Percentiles rank a stretch among this genome's conserved stretches.
Evolutionary conservation across 139 green algal species (phyloP).

Genomic region (Picocystis salinarum): DNA sequence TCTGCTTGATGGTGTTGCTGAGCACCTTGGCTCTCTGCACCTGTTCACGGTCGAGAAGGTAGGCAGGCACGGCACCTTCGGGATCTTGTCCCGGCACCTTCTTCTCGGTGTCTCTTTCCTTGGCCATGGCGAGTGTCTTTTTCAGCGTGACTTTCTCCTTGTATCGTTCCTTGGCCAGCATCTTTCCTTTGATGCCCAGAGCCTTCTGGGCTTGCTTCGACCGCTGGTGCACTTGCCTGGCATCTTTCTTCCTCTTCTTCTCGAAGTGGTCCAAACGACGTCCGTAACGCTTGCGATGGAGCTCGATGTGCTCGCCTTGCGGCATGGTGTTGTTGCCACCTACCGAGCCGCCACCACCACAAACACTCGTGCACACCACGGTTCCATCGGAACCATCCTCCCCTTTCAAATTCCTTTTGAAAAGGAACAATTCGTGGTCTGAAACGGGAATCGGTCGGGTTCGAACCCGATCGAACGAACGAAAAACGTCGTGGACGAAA

Average conservation of each 20-base stretch:
- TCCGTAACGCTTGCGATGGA: slow-evolving; percentile 87
- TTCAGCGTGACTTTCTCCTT: slow-evolving; percentile 95
- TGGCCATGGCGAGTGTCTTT: slow-evolving; percentile 95
- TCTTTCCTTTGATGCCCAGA: slow-evolving; percentile 88
- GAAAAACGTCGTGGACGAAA: too few relatives aligned
- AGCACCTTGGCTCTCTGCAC: slow-evolving; percentile 84
- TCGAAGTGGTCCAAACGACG: slow-evolving; percentile 70
- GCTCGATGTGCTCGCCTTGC: slow-evolving; percentile 96
- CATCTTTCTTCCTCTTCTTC: slow-evolving; percentile 84
- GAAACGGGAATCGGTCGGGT: too few relatives aligned
- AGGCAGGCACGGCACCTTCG: slow-evolving; percentile 79
- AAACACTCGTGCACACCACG: too few relatives aligned
- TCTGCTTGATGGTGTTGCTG: slow-evolving; percentile 99
- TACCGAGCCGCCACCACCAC: too few relatives aligned
- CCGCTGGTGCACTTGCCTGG: slow-evolving; percentile 74
- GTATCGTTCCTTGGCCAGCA: slow-evolving; percentile 92
- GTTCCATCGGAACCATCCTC: too few relatives aligned
- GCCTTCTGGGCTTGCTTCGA: slow-evolving; percentile 48
- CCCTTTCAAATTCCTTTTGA: too few relatives aligned
- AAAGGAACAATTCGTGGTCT: too few relatives aligned
- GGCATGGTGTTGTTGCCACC: slow-evolving; percentile 65
- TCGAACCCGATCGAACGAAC: too few relatives aligned
- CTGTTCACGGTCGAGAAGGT: slow-evolving; percentile 96
- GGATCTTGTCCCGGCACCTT: slow-evolving; percentile 69
- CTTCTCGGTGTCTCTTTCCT: slow-evolving; percentile 79